Percentiles rank a stretch among this genome's conserved stretches.
These are phyloP conservation scores for Tilletia walkeri DNA, from an alignment of 1,284 basidiomycete species.

Conservation along the genomic window DNA sequence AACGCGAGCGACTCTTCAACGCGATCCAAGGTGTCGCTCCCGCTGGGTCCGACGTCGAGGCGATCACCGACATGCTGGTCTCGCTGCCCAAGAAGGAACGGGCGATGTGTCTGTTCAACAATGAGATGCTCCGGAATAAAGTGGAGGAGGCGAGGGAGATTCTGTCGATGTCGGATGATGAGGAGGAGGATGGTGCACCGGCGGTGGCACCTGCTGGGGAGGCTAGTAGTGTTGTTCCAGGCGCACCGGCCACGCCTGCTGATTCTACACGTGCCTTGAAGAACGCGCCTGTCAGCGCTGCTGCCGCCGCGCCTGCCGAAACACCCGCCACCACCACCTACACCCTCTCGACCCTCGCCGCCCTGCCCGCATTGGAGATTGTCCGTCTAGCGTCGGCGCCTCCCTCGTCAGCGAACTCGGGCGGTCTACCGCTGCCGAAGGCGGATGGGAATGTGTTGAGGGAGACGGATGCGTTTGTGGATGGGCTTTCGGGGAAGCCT, in stretches of 20 bases:
- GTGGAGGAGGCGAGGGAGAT: constrained; percentile 77
- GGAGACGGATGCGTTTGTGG: constrained; percentile 75
- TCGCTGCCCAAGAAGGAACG: constrained; percentile 80
- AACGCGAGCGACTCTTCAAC: constrained; percentile 68
- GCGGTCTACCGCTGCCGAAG: constrained; percentile 68
- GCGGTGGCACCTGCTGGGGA: constrained; percentile 16
- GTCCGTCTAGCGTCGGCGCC: constrained; percentile 65
- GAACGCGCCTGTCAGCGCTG: constrained; percentile 11
- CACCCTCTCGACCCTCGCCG: constrained; percentile 61
- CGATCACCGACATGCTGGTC: constrained; percentile 70
- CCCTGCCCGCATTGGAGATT: constrained; percentile 63
- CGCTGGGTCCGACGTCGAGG: constrained; percentile 38
- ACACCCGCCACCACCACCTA: neutral
- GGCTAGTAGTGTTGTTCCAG: constrained; percentile 20
- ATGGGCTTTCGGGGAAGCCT: constrained; percentile 67
- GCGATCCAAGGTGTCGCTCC: constrained; percentile 56
- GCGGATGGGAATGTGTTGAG: constrained; percentile 68
- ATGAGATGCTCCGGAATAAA: constrained; percentile 73
- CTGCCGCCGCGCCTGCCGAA: neutral
- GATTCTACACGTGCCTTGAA: constrained; percentile 6
- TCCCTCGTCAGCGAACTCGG: constrained; percentile 56
- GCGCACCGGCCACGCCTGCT: constrained; percentile 12
- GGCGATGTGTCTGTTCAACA: constrained; percentile 83
- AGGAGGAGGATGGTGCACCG: constrained; percentile 56
- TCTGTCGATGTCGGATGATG: constrained; percentile 63